Evolutionary conservation across 2,329 filamentous ascomycete species (phyloP).

Genomic region (Penicillium sp.): DNA sequence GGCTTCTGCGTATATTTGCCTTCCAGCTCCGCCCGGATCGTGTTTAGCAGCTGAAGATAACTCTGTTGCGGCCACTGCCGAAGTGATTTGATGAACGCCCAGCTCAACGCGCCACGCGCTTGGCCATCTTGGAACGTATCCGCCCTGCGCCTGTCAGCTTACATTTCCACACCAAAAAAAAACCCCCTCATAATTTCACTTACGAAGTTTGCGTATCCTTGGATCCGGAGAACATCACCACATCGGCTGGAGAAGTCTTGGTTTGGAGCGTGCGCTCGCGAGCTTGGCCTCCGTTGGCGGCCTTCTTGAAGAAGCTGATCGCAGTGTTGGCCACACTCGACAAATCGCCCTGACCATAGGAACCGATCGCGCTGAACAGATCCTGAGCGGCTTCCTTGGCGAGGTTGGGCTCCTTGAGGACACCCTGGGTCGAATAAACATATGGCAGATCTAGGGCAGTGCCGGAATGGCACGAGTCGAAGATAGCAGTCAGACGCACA

Average conservation of each 20-base stretch:
- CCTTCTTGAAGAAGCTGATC: conserved; percentile 87
- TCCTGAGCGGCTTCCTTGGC: conserved; percentile 70
- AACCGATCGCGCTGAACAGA: conserved; percentile 67
- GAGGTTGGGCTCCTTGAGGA: conserved; percentile 70
- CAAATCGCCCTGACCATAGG: conserved; percentile 82
- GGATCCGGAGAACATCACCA: conserved; percentile 96
- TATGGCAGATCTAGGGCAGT: conserved; percentile 71
- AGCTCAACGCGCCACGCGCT: conserved; percentile 96
- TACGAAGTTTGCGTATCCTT: conserved; percentile 84
- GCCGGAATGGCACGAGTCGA: conserved; percentile 70
- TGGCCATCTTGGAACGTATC: conserved; percentile 87
- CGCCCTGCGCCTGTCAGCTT: conserved; percentile 59
- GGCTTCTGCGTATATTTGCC: conserved; percentile 93
- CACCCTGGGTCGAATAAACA: conserved; percentile 67
- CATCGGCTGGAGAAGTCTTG: conserved; percentile 92
- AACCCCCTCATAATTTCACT: too few species aligned
- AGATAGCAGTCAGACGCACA: conserved; percentile 75
- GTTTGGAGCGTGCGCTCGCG: conserved; percentile 81
- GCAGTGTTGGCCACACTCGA: conserved; percentile 77
- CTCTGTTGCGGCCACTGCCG: conserved; percentile 91
- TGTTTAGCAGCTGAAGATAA: conserved; percentile 93
- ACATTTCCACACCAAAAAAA: too few species aligned
- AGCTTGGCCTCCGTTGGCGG: conserved; percentile 75
- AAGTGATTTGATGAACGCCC: conserved; percentile 88
- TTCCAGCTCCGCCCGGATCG: conserved; percentile 83